These are phyloP conservation scores for Metschnikowia amazonensis DNA, from an alignment of 805 yeast genomes.

Conservation along the genomic window DNA sequence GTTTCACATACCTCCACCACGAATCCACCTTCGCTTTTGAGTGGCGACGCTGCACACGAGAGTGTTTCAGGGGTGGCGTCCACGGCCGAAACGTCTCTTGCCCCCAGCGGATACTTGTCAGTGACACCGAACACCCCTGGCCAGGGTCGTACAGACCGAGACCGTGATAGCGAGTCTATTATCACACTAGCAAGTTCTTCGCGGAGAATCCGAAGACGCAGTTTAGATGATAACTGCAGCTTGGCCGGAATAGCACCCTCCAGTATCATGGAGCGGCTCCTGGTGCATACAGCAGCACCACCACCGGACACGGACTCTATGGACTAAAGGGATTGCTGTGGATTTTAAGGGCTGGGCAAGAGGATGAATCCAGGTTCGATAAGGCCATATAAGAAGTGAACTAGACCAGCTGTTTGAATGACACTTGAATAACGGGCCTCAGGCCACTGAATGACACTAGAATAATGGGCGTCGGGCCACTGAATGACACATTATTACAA, in stretches of 20 bases:
- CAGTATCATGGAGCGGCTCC: constrained; percentile 57
- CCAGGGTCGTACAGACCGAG: constrained; percentile 9
- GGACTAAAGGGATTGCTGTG: neutral
- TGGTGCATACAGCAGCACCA: constrained; percentile 30
- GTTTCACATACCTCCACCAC: constrained; percentile 38
- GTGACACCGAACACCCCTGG: constrained; percentile 14
- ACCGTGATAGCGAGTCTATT: constrained; percentile 41
- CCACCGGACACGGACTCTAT: constrained; percentile 11
- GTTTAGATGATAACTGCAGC: constrained; percentile 55
- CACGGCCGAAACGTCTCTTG: constrained; percentile 49
- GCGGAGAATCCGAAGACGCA: constrained; percentile 36
- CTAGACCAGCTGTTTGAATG: too few relatives aligned
- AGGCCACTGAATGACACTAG: too few relatives aligned
- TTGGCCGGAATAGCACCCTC: constrained; percentile 72
- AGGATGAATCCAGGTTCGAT: too few relatives aligned
- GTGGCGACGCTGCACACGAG: constrained; percentile 29
- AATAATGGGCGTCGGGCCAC: too few relatives aligned
- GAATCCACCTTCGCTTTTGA: constrained; percentile 37
- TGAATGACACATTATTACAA: too few relatives aligned
- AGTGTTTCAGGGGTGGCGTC: constrained; percentile 36
- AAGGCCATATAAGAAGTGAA: too few relatives aligned
- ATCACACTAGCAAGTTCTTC: constrained; percentile 42
- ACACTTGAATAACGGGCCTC: too few relatives aligned
- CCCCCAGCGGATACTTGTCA: constrained; percentile 35
- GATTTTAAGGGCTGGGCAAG: too few relatives aligned